A percentile compares a stretch with the other conserved stretches of the same genome.
These are phyloP conservation scores for Beauveria asiatica DNA, from an alignment of 2,329 filamentous ascomycete species.

Conservation along the genomic window DNA sequence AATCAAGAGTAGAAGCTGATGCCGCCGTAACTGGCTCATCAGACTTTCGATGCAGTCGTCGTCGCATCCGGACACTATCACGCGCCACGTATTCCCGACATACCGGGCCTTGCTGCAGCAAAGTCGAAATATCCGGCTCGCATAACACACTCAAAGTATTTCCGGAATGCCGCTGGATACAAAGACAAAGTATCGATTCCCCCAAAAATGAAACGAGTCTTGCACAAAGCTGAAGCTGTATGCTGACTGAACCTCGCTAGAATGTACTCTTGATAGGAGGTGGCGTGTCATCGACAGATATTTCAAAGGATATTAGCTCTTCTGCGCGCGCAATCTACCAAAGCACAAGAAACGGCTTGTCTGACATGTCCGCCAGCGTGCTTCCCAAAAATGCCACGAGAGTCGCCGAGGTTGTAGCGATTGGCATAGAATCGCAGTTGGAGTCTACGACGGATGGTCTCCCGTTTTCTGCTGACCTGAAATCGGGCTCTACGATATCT, in stretches of 20 bases:
- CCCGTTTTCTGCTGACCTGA: not conserved
- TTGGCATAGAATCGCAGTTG: not conserved
- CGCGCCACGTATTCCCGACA: slow-evolving; percentile 51
- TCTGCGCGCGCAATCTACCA: slow-evolving; percentile 32
- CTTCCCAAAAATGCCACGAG: slow-evolving; percentile 45
- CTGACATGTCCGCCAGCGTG: slow-evolving; percentile 47
- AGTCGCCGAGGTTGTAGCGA: slow-evolving; percentile 43
- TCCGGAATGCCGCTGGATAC: slow-evolving; percentile 42
- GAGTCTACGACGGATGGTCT: not conserved
- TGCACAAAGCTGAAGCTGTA: too few species aligned
- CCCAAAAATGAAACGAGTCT: not conserved
- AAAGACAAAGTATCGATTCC: not conserved
- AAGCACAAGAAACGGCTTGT: slow-evolving; percentile 48
- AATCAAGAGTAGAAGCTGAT: too few species aligned
- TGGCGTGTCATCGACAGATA: slow-evolving; percentile 34
- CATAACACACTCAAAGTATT: not conserved
- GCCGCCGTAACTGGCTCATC: too few species aligned
- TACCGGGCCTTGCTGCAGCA: slow-evolving; percentile 56
- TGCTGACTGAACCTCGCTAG: slow-evolving; percentile 26
- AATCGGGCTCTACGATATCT: not conserved
- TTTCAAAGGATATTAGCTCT: slow-evolving; percentile 30
- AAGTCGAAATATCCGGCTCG: slow-evolving; percentile 24
- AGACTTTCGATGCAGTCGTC: slow-evolving; percentile 53
- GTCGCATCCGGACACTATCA: slow-evolving; percentile 61
- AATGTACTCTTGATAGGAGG: slow-evolving; percentile 45